Evolutionary conservation across 2,329 filamentous ascomycete genomes (phyloP).

Genomic region (Pochonia chlamydosporia): DNA sequence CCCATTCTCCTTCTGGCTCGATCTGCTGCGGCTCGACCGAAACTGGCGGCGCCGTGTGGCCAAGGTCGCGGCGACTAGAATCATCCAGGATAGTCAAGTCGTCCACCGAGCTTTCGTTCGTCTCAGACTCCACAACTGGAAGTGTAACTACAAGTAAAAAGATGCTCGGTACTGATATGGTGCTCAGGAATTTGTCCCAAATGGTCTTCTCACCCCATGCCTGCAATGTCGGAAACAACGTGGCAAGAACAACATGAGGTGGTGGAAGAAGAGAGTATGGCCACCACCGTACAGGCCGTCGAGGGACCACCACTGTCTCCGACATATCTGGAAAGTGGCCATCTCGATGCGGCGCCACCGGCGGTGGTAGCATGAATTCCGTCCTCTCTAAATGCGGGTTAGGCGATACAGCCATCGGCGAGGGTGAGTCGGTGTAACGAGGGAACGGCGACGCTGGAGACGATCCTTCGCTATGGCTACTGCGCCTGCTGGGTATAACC

Average conservation of each 20-base stretch:
- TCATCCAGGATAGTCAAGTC: conserved; percentile 23
- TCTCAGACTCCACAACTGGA: conserved; percentile 76
- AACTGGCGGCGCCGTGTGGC: conserved; percentile 27
- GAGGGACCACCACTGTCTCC: conserved; percentile 29
- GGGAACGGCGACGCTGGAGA: conserved; percentile 62
- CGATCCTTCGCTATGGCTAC: conserved; percentile 37
- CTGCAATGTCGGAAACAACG: conserved; percentile 81
- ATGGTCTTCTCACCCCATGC: conserved; percentile 76
- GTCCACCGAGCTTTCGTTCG: conserved; percentile 36
- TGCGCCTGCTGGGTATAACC: conserved; percentile 40
- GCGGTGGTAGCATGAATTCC: conserved; percentile 49
- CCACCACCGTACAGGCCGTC: conserved; percentile 65
- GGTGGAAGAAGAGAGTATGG: conserved; percentile 68
- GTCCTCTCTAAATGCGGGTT: conserved; percentile 35
- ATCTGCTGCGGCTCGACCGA: conserved; percentile 28
- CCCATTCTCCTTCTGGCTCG: conserved; percentile 50
- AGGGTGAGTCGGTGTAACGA: conserved; percentile 55
- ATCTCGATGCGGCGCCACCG: conserved; percentile 31
- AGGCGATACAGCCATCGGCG: conserved; percentile 37
- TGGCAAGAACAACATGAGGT: conserved; percentile 63
- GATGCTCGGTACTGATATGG: conserved; percentile 83
- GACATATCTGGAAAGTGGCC: conserved; percentile 42
- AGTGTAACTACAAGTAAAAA: conserved; percentile 85
- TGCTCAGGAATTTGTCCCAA: conserved; percentile 77
- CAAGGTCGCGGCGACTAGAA: conserved; percentile 18